Evolutionary conservation across 345 rosid species (phyloP).

Genomic region (Aquilaria malaccensis): DNA sequence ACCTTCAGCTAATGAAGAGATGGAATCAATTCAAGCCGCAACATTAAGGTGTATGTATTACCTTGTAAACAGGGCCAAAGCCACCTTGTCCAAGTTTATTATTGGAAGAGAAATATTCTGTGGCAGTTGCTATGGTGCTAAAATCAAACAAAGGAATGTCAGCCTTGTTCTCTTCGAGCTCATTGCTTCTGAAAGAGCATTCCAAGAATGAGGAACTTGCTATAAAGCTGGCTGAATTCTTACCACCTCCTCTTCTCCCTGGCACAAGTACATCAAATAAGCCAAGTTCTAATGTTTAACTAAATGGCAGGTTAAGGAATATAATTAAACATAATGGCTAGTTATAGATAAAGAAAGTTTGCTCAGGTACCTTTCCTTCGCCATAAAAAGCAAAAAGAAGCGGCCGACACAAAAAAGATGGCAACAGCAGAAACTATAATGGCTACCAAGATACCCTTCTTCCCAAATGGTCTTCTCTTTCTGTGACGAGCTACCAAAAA

Average conservation of each 20-base stretch:
- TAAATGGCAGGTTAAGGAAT: neutral
- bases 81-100: too few relatives aligned
- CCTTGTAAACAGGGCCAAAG: too few relatives aligned
- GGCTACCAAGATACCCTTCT: constrained; percentile 15
- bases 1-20: too few relatives aligned
- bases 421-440: neutral
- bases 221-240: constrained; percentile 5
- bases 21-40: too few relatives aligned
- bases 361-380: constrained; percentile 17
- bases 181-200: constrained; percentile 19
- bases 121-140: too few relatives aligned
- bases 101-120: too few relatives aligned
- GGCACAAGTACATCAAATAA: constrained; percentile 1
- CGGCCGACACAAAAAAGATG: constrained; percentile 10
- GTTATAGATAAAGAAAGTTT: neutral
- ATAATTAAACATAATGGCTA: constrained; percentile 1
- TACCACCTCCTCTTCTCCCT: constrained; percentile 1
- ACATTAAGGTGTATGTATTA: too few relatives aligned
- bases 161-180: constrained; percentile 22
- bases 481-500: constrained; percentile 13
- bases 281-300: neutral
- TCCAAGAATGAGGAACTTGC: constrained; percentile 15
- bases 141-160: constrained; percentile 37
- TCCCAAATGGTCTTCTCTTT: constrained; percentile 16
- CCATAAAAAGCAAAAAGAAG: constrained; percentile 11